Base-by-base conservation (phyloP, 2,329 filamentous ascomycete species). In the Penicillium sp. region DNA sequence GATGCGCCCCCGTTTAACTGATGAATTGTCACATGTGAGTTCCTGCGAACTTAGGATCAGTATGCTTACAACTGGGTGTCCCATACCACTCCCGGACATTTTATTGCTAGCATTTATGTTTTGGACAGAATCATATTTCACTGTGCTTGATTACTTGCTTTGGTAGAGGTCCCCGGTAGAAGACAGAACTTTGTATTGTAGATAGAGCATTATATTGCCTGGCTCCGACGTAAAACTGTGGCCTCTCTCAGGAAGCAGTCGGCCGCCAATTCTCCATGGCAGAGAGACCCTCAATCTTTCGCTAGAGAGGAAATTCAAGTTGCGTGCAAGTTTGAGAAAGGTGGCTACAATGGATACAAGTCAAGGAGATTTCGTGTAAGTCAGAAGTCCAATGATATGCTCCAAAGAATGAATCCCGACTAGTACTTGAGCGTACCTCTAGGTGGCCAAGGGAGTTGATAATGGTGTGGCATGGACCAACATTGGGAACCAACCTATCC, bases 201-300 rank as follows among this genome's bases (percentile, higher is more conserved):
- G n/a, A n/a, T n/a, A n/a, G n/a, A n/a, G n/a, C n/a, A n/a, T n/a
- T n/a, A n/a, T n/a, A n/a, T n/a, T n/a, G n/a, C n/a, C n/a, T n/a
- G n/a, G n/a, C n/a, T n/a, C n/a, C n/a, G n/a, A n/a, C n/a, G n/a
- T n/a, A n/a, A n/a, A n/a, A n/a, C n/a, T n/a, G n/a, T n/a, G 80
- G 80, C 12, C 68, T 84, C 4, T 69, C 67, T 0, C 78, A 83
- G 58, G 78, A 81, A 43, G 70, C 81, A 58, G 74, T 84, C 2
- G 76, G 83, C 53, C 69, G 72, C 2, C 80, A 84, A 57, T 84
- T 82, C 55, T 76, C 80, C 4, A 75, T 84, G 80, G 76, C 2
- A 77, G 79, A 49, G 69, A 77, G 29, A 73, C 84, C 47, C 83
- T 83, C 58, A 61, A 75, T 6, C 68, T 83, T 0, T 71, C 80